Evolutionary conservation across 768 basidiomycete species (phyloP), one percentile per base, ranked within the genome.

Genomic region (Infundibulicybe gibba): DNA sequence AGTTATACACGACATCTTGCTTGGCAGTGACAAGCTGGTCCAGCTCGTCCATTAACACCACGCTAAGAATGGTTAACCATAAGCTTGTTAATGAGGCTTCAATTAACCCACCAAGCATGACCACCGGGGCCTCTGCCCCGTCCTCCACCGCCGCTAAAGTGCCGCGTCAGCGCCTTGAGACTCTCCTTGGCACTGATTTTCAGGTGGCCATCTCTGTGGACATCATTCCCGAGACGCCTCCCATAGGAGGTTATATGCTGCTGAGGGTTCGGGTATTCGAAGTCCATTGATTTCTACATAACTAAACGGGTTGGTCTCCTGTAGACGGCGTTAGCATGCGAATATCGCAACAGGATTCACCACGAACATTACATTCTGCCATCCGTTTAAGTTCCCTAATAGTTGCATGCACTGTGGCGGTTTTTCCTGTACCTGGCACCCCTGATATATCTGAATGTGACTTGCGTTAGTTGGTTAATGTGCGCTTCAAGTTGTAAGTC

Each of bases 271-370:
- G 0, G 94, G 89, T 38, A 98, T 85, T 57, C 83, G 86, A 47
- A 99, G 81, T 1, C 97, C 97, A 57, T 98, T 98, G 58, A 99
- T 95, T 60, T 99, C 97, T 50, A 97, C 91, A 55, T 94, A 99
- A 0, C 88, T 91, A 64, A 99, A 98, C 0, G 93, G 90, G 52
- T 88, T 86, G 6, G 83, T 85, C 76, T 98, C 94, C 94, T 97
- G 57, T 15, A 48, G 17, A 35, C 41, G 31, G 41, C 32, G 5
- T 42, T 25, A 35, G 10, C 48, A 16, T 43, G 14, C 45, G 17
- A 46, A 43, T 13, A 12, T 40, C 31, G 14, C 14, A 30, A 35
- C 46, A 30, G 16, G 30, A 44, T 25, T n/a, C 51, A 21, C 16
- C 10, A 69, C 83, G 21, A 52, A 92, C 91, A 52, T 81, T 83